Evolutionary conservation across 805 yeast species (phyloP).

Genomic region (Martiniozyma abietophila): DNA sequence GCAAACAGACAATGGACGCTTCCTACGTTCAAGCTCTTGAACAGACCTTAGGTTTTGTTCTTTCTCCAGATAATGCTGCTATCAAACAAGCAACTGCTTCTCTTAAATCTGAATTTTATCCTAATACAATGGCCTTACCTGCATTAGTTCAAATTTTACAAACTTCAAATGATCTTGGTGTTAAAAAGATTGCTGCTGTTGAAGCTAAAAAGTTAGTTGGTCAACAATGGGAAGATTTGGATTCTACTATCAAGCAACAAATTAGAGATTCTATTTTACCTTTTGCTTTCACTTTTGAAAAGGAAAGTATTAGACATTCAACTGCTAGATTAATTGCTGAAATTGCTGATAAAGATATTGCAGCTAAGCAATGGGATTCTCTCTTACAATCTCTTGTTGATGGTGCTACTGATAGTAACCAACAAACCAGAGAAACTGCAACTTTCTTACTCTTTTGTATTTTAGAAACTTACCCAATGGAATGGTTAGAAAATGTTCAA

Average conservation of each 20-base stretch:
- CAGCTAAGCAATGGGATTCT: constrained; percentile 59
- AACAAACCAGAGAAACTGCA: constrained; percentile 68
- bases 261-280: constrained; percentile 63
- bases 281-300: constrained; percentile 56
- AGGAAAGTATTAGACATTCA: constrained; percentile 70
- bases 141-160: constrained; percentile 77
- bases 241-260: constrained; percentile 41
- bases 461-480: constrained; percentile 59
- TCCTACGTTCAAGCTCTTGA: constrained; percentile 64
- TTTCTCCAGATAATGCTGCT: constrained; percentile 71
- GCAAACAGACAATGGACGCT: constrained; percentile 46
- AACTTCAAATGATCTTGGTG: constrained; percentile 54
- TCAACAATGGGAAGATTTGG: constrained; percentile 56
- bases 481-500: constrained; percentile 46
- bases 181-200: constrained; percentile 91
- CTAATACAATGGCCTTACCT: constrained; percentile 63
- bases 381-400: constrained; percentile 62
- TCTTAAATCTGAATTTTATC: constrained; percentile 66
- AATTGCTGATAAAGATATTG: constrained; percentile 70
- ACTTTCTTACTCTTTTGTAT: constrained; percentile 70
- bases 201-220: constrained; percentile 82
- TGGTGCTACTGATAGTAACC: constrained; percentile 44
- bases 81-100: constrained; percentile 76
- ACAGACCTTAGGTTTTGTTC: constrained; percentile 66
- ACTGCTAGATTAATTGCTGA: constrained; percentile 83